These are phyloP conservation scores for Colletotrichum sojae DNA, from an alignment of 2,329 filamentous ascomycete species.

Conservation along the genomic window DNA sequence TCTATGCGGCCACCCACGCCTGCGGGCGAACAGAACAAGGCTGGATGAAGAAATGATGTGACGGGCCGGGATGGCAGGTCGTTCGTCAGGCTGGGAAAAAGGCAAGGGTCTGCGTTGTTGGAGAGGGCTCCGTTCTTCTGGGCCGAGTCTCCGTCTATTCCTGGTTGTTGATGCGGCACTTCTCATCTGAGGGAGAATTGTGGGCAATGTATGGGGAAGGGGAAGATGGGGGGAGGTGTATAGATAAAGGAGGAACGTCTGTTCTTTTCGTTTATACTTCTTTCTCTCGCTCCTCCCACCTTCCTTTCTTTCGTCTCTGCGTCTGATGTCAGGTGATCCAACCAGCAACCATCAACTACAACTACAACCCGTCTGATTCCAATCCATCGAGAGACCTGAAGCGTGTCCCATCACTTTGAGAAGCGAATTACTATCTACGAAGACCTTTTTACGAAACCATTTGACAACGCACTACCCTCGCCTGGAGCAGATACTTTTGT, in stretches of 20 bases:
- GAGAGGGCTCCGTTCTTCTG: too few species aligned
- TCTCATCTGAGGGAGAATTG: background rate
- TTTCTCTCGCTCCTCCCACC: background rate
- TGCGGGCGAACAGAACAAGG: background rate
- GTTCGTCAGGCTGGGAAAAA: background rate
- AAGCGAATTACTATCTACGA: background rate
- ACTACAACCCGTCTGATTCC: background rate
- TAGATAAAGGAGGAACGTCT: conserved; percentile 24
- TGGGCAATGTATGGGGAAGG: conserved; percentile 4
- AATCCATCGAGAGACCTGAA: conserved; percentile 12
- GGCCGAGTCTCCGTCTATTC: too few species aligned
- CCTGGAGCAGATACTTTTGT: conserved; percentile 4
- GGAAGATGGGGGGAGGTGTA: background rate
- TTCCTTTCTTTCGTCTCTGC: background rate
- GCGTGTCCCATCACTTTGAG: conserved; percentile 5
- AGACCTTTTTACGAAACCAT: background rate
- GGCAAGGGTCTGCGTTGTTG: background rate
- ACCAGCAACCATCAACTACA: background rate
- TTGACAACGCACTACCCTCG: background rate
- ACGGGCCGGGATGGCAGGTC: conserved; percentile 3
- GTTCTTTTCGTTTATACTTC: background rate
- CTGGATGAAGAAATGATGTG: background rate
- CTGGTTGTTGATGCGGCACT: too few species aligned
- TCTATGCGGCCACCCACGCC: too few species aligned
- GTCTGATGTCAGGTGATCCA: conserved; percentile 29